Percentiles rank a stretch among this genome's conserved stretches.
Conservation (phyloP, 129 eudicot genomes). For the Dittrichia graveolens region DNA sequence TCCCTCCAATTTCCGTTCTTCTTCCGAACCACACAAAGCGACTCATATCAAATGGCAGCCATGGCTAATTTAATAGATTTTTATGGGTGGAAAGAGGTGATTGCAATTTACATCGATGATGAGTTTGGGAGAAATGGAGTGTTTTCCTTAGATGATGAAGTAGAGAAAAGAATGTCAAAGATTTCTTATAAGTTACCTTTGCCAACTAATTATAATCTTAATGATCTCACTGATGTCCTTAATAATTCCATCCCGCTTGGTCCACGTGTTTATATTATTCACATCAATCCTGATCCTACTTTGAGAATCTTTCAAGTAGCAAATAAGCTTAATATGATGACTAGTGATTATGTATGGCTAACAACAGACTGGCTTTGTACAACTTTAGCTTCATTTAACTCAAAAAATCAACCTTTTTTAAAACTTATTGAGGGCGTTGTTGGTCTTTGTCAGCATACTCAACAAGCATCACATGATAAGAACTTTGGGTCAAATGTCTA, state of each 20-base stretch:
- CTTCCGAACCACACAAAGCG: constrained; percentile 54
- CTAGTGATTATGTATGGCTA: constrained; percentile 55
- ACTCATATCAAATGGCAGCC: constrained; percentile 63
- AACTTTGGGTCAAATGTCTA: constrained; percentile 37
- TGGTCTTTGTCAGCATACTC: constrained; percentile 48
- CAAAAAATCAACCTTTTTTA: constrained; percentile 26
- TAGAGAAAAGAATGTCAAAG: constrained; percentile 45
- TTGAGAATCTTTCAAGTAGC: constrained; percentile 46
- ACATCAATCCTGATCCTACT: constrained; percentile 50
- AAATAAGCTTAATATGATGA: constrained; percentile 52
- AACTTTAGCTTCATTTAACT: constrained; percentile 47
- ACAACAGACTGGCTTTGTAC: constrained; percentile 62
- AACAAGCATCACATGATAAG: constrained; percentile 22
- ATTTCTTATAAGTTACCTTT: constrained; percentile 50
- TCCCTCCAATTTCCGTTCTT: constrained; percentile 68
- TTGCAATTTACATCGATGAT: constrained; percentile 57
- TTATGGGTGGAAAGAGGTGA: constrained; percentile 66
- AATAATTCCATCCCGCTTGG: constrained; percentile 51
- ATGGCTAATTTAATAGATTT: constrained; percentile 62
- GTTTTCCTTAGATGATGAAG: constrained; percentile 53
- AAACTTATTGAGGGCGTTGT: constrained; percentile 49
- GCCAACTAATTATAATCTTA: constrained; percentile 39
- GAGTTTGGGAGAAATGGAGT: constrained; percentile 63
- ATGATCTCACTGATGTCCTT: constrained; percentile 44
- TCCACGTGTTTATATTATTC: constrained; percentile 65